These are phyloP conservation scores for Coniochaeta ligniaria DNA, from an alignment of 2,329 filamentous ascomycete species.

Conservation along the genomic window DNA sequence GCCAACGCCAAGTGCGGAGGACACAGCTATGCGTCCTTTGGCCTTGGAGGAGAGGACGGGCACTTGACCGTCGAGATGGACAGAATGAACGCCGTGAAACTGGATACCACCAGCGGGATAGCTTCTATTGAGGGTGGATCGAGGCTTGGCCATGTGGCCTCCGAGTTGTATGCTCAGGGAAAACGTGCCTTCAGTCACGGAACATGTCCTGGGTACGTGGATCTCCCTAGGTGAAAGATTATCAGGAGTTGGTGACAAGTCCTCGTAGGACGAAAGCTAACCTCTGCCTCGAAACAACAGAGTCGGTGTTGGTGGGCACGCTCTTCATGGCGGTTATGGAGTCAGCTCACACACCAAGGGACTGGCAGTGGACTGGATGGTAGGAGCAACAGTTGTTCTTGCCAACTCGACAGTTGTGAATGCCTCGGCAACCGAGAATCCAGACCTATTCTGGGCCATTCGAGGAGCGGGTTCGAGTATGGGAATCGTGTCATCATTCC, in stretches of 20 bases:
- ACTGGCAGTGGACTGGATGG: slow-evolving; percentile 26
- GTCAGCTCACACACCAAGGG: slow-evolving; percentile 27
- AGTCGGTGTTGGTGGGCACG: slow-evolving; percentile 31
- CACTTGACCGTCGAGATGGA: slow-evolving; percentile 39
- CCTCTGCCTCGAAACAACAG: slow-evolving; percentile 8
- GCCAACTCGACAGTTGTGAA: slow-evolving; percentile 26
- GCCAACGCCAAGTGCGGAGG: slow-evolving; percentile 43
- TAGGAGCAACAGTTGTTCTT: slow-evolving; percentile 27
- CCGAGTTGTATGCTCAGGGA: slow-evolving; percentile 28
- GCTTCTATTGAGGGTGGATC: slow-evolving; percentile 40
- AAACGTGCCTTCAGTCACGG: slow-evolving; percentile 38
- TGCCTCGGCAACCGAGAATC: slow-evolving; percentile 24
- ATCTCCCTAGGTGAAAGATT: background rate
- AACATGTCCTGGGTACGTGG: slow-evolving; percentile 41
- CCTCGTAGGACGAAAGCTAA: background rate
- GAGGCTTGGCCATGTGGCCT: slow-evolving; percentile 38
- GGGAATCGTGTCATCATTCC: slow-evolving; percentile 30
- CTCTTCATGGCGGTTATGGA: slow-evolving; percentile 31
- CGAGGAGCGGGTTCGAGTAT: slow-evolving; percentile 32
- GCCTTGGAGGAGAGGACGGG: slow-evolving; percentile 40
- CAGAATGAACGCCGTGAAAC: slow-evolving; percentile 31
- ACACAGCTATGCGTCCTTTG: slow-evolving; percentile 43
- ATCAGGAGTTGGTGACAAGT: background rate
- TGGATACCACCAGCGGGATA: slow-evolving; percentile 30
- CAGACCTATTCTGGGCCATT: slow-evolving; percentile 34